Base-by-base conservation (phyloP, 2,329 filamentous ascomycete genomes). In the Metarhizium humberi region DNA sequence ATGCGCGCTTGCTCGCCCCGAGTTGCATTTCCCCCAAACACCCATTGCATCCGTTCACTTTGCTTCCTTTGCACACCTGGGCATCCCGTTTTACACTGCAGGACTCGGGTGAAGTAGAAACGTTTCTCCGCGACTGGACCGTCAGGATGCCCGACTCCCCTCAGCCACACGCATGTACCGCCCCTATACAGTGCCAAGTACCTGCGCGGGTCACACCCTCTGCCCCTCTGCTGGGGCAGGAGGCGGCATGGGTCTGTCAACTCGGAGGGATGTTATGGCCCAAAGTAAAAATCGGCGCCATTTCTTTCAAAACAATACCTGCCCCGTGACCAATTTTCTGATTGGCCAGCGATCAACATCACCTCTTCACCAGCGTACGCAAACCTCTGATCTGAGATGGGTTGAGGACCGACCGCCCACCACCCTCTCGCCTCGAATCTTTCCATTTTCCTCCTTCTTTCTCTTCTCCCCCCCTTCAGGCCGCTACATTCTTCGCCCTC, bases 281-380 rank as follows among this genome's bases (percentile, higher is more conserved):
- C 58, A 55, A 64, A 55, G 58, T 60, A 64, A 67, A 69, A 67
- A 66, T 65, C 64, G 65, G 63, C 62, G 57, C 63, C 63, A 59
- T 61, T 63, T 68, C 66, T 63, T 62, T 61, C 59, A 67, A 66
- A 70, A 68, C 64, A 67, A 68, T 66, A 63, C 61, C 62, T 65
- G 62, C 60, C 58, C 57, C 61, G 63, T 63, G 67, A 64, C 63
- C 67, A 66, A 62, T 69, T 71, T 72, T 71, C 63, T 72, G 68
- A 72, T 72, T 72, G 70, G 70, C 61, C 64, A 52, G 61, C 55
- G 50, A 38, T 60, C 64, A 61, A 65, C 67, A 63, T 67, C 67
- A 67, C 64, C 63, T 68, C 60, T 61, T 61, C 60, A 62, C 65
- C 68, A 61, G 62, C 64, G 66, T 66, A 67, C 64, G 62, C 38